A percentile compares a stretch with the other conserved stretches of the same genome.
Conservation (phyloP, 1,284 basidiomycete species). For the Hymenochaete sp. region DNA sequence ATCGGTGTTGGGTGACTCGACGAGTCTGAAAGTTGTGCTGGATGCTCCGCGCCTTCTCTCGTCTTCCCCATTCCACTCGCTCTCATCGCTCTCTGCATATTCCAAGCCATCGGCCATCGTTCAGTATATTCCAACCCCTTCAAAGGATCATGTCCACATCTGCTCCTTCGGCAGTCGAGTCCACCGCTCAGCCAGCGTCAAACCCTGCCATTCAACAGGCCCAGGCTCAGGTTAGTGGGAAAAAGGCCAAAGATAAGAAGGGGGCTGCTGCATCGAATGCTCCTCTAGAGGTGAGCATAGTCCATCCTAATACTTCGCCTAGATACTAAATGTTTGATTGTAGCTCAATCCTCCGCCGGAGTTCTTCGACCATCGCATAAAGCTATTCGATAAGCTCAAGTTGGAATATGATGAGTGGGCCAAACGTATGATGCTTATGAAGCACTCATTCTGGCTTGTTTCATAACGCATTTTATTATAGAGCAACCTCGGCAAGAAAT, state of each 20-base stretch:
- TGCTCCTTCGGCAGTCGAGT: conserved; percentile 25
- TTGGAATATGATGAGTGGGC: conserved; percentile 78
- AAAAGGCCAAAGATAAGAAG: conserved; percentile 46
- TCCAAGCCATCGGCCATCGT: background rate
- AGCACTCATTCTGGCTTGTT: background rate
- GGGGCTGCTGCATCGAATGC: conserved; percentile 39
- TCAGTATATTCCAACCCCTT: background rate
- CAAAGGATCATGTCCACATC: conserved; percentile 1
- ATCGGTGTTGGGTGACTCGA: background rate
- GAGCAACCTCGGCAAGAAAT: conserved; percentile 85
- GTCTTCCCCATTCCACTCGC: background rate
- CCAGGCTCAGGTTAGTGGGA: conserved; percentile 20
- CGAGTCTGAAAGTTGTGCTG: background rate
- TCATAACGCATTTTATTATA: conserved; percentile 29
- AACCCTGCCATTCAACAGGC: conserved; percentile 28
- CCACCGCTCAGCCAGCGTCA: conserved; percentile 33
- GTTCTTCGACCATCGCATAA: conserved; percentile 86
- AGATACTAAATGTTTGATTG: background rate
- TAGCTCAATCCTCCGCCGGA: conserved; percentile 78
- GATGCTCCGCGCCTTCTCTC: background rate
- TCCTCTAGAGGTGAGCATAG: conserved; percentile 58
- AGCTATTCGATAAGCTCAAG: conserved; percentile 87
- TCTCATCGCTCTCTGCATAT: background rate
- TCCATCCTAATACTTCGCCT: background rate
- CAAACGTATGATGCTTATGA: conserved; percentile 43